Base-by-base conservation (phyloP, 2,329 filamentous ascomycete species). In the Calcarisporium arbuscula region DNA sequence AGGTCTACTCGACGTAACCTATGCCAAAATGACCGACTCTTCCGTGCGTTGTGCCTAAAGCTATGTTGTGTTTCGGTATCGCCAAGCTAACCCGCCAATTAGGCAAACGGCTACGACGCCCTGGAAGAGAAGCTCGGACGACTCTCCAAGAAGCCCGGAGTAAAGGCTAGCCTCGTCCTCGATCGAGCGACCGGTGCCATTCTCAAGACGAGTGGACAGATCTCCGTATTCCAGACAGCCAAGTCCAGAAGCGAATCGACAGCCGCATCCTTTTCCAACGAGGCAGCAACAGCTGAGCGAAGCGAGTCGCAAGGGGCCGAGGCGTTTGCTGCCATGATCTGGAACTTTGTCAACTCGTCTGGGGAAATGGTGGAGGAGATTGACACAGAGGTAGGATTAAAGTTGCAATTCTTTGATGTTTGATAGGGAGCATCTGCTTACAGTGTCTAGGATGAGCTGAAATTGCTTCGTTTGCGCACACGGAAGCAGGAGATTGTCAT, bases 401-500 rank as follows among this genome's bases (percentile, higher is more conserved):
- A 15, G 7, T 10, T 2, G 10, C 8, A 12, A 2, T 6, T 8
- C 8, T 10, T 8, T 8, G 2, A 7, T 15, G 38, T 32, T 54
- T 58, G 33, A 58, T 36, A n/a, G 15, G 29, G 2, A 21, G 32
- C 43, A n/a, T n/a, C 22, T 25, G 22, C 14, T 25, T 25, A 25
- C 22, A 25, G 22, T 14, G 22, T 28, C 16, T 15, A 82, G 71
- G 85, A 92, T 50, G 85, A 89, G 53, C 61, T 89, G 43, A 87
- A 81, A 60, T 65, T 92, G 30, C 60, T 92, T 33, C 72, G 85
- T 43, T 55, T 94, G 44, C 74, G 86, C 45, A 90, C 85, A n/a
- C 87, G 80, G 65, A 88, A 85, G 58, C 83, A 88, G 48, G 86
- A 94, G 58, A 64, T 92, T 42, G 82, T 92, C 39, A 85, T 92